Percentiles rank a stretch among this genome's conserved stretches.
Conservation (phyloP, 139 green algal species). For the Prasinococcaceae sp. region DNA sequence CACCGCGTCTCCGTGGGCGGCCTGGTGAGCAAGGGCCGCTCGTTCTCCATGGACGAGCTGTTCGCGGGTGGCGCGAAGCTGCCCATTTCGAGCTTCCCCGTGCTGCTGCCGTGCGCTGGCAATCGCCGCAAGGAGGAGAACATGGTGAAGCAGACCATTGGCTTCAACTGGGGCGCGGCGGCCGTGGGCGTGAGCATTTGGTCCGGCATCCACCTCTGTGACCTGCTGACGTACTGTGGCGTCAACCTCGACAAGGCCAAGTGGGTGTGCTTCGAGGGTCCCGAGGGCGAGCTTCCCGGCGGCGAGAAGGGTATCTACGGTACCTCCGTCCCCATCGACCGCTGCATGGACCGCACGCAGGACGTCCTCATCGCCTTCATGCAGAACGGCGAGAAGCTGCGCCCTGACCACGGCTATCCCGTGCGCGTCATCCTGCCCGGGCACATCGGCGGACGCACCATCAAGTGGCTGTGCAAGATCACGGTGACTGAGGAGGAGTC, state of each 20-base stretch:
- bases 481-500: slow-evolving; percentile 52
- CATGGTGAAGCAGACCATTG: slow-evolving; percentile 94
- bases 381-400: slow-evolving; percentile 52
- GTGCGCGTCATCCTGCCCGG: slow-evolving; percentile 70
- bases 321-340: too few relatives aligned
- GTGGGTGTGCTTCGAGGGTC: slow-evolving; percentile 28
- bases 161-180: slow-evolving; percentile 68
- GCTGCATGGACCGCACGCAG: slow-evolving; percentile 39
- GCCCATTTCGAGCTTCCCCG: slow-evolving; percentile 55
- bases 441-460: slow-evolving; percentile 70
- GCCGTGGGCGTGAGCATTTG: slow-evolving; percentile 62
- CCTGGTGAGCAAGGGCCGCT: slow-evolving; percentile 46
- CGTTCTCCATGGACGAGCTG: slow-evolving; percentile 82
- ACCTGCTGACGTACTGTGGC: slow-evolving; percentile 48
- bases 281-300: too few relatives aligned
- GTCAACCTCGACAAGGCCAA: too few relatives aligned
- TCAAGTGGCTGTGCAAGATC: slow-evolving; percentile 82
- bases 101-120: slow-evolving; percentile 69
- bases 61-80: too few relatives aligned
- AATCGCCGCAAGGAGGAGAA: slow-evolving; percentile 97
- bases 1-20: slow-evolving; percentile 64
- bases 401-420: slow-evolving; percentile 61
- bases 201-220: slow-evolving; percentile 72
- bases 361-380: slow-evolving; percentile 65
- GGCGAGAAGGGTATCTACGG: too few relatives aligned